Conservation (phyloP, 2,329 filamentous ascomycete species). For the Hymenoscyphus fructigenus region DNA sequence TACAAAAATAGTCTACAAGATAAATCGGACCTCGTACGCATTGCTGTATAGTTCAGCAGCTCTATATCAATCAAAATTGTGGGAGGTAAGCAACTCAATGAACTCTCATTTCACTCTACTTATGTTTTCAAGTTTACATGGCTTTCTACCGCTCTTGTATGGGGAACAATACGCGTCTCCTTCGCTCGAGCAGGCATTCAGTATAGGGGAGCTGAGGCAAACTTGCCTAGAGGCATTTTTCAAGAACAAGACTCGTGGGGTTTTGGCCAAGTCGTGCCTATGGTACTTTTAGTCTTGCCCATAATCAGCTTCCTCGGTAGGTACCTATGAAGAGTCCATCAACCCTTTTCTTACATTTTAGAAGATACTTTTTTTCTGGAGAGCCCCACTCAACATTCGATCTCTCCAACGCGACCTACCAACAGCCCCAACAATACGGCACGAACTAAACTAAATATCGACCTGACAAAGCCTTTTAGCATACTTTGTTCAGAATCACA, state of each 20-base stretch:
- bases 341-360: background rate
- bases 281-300: conserved; percentile 3
- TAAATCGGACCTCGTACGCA: background rate
- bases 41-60: background rate
- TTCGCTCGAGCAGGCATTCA: too few species aligned
- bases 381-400: background rate
- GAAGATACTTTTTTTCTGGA: background rate
- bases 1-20: background rate
- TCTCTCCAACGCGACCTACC: too few species aligned
- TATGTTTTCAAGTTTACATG: background rate
- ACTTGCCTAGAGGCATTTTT: background rate
- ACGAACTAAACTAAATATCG: too few species aligned
- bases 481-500: too few species aligned
- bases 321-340: background rate
- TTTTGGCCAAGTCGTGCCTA: conserved; percentile 8
- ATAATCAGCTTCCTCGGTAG: background rate
- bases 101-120: too few species aligned
- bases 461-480: too few species aligned
- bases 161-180: conserved; percentile 2
- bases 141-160: background rate
- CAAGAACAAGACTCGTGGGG: conserved; percentile 3
- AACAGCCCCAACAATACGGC: too few species aligned
- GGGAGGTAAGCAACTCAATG: conserved; percentile 11
- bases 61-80: background rate
- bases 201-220: background rate